Percentiles rank a stretch among this genome's conserved stretches.
Evolutionary conservation across 225 moss, liverwort and hornwort genomes (phyloP).

Genomic region (Physcomitrium patens): DNA sequence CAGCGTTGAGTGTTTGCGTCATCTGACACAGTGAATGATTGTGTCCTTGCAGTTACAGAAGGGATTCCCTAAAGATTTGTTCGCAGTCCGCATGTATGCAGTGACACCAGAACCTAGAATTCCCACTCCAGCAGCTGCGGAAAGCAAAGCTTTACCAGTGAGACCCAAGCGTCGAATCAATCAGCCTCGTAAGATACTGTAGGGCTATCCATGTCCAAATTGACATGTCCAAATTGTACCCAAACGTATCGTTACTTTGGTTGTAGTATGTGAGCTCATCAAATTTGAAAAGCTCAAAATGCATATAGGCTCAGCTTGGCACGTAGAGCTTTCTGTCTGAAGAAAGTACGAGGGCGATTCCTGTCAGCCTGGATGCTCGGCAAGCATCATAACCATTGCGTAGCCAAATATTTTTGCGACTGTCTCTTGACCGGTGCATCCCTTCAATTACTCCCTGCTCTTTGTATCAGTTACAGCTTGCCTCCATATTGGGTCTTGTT

Average conservation of each 20-base stretch:
- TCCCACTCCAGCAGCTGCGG: slow-evolving; percentile 29
- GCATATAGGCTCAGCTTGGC: background rate
- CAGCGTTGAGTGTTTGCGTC: background rate
- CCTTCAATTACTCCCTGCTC: no score
- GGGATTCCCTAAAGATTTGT: slow-evolving; percentile 95
- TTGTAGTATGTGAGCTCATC: slow-evolving; percentile 17
- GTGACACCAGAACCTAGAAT: slow-evolving; percentile 60
- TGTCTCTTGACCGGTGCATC: no score
- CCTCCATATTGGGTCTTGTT: no score
- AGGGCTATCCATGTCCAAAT: background rate
- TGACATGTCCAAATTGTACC: slow-evolving; percentile 16
- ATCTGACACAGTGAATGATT: slow-evolving; percentile 20
- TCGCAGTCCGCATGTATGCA: slow-evolving; percentile 94
- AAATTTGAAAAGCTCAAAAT: slow-evolving; percentile 13
- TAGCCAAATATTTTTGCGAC: no score
- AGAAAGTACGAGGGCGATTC: no score
- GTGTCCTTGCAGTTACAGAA: slow-evolving; percentile 79
- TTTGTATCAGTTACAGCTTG: no score
- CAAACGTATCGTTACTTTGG: background rate
- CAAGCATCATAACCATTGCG: no score
- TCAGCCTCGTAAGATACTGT: slow-evolving; percentile 60
- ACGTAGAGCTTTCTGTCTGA: background rate
- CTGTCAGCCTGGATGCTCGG: no score
- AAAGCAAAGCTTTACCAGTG: slow-evolving; percentile 14
- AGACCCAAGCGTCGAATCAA: slow-evolving; percentile 51